Percentiles rank a stretch among this genome's conserved stretches.
Evolutionary conservation across 176 grass and related monocot species (phyloP).

Genomic region (Oryza coarctata): DNA sequence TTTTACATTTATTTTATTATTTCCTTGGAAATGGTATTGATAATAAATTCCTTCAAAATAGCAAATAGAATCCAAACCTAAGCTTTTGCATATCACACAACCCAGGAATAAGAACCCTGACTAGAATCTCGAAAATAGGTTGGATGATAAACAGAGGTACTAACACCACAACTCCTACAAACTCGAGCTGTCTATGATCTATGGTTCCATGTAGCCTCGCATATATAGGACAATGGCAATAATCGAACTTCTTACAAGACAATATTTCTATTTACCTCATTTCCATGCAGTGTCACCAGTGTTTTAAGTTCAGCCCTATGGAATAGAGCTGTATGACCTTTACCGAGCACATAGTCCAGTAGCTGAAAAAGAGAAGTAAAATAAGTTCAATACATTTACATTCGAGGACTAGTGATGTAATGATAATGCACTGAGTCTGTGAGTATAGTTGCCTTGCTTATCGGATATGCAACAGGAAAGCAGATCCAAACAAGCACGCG

Average conservation of each 20-base stretch:
- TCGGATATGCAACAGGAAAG: conserved; percentile 91
- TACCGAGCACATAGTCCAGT: conserved; percentile 72
- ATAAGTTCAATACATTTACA: conserved; percentile 5
- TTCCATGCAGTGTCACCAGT: conserved; percentile 87
- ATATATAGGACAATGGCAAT: background rate
- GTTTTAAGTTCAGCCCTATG: conserved; percentile 95
- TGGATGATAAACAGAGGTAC: background rate
- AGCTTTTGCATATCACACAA: background rate
- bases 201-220: background rate
- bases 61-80: background rate
- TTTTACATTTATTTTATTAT: background rate
- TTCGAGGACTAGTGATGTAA: background rate
- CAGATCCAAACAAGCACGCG: conserved; percentile 85
- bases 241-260: conserved; percentile 10
- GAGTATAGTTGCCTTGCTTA: conserved; percentile 67
- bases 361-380: conserved; percentile 57
- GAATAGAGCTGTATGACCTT: conserved; percentile 78
- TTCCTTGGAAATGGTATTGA: background rate
- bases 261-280: conserved; percentile 58
- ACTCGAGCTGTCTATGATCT: background rate
- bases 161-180: background rate
- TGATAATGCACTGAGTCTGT: conserved; percentile 2
- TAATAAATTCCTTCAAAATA: background rate
- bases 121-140: too few relatives aligned
- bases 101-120: background rate